Conservation (phyloP, 176 grass and related monocot genomes). For the Triticum turgidum region DNA sequence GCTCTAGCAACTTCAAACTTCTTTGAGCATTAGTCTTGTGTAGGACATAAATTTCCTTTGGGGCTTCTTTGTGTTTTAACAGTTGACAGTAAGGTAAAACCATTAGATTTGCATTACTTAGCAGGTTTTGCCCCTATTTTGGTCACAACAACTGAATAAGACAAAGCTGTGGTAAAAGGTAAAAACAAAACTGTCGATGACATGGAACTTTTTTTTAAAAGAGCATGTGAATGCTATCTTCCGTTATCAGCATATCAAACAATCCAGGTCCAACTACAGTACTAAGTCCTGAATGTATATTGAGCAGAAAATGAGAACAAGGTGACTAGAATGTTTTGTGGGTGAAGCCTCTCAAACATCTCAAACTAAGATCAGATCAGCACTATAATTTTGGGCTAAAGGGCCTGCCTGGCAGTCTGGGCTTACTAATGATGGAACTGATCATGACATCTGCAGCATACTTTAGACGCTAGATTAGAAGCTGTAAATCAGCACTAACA, state of each 20-base stretch:
- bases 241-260: constrained; percentile 25
- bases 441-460: constrained; percentile 3
- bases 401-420: background rate
- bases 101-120: background rate
- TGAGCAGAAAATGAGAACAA: constrained; percentile 4
- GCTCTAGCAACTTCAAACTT: constrained; percentile 2
- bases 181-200: constrained; percentile 6
- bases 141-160: background rate
- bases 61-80: background rate
- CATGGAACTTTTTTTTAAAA: background rate
- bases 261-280: constrained; percentile 28
- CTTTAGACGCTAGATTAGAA: background rate
- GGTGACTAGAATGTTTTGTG: constrained; percentile 17
- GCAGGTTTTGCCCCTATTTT: constrained; percentile 1
- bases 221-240: constrained; percentile 6
- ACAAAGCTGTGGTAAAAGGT: background rate
- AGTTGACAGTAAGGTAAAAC: background rate
- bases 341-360: constrained; percentile 18
- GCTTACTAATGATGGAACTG: constrained; percentile 32
- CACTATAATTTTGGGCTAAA: constrained; percentile 22
- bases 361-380: constrained; percentile 19
- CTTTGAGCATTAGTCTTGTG: background rate
- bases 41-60: background rate
- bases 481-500: background rate
- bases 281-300: constrained; percentile 13